Conservation (phyloP, 345 rosid species). For the Euphorbia pulcherrima region DNA sequence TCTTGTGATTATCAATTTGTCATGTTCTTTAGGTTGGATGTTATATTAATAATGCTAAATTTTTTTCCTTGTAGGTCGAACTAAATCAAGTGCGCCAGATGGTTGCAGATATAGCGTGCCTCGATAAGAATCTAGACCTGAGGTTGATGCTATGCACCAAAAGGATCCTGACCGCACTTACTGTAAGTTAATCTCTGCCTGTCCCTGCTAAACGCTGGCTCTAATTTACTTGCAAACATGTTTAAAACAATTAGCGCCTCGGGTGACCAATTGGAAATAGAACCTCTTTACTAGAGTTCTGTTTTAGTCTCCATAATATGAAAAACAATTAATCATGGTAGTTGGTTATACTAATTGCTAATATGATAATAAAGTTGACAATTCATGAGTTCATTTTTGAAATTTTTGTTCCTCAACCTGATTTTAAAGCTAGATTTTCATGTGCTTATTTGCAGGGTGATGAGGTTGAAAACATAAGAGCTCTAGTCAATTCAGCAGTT, state of each 20-base stretch:
- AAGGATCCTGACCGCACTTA: slow-evolving; percentile 33
- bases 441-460: slow-evolving; percentile 42
- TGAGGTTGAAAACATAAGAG: slow-evolving; percentile 41
- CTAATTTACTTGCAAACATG: not conserved
- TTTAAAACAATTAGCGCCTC: not conserved
- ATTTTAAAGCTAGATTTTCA: not conserved
- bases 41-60: not conserved
- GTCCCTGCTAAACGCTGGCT: not conserved
- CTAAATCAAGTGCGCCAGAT: slow-evolving; percentile 44
- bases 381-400: not conserved
- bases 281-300: not conserved
- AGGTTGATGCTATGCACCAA: slow-evolving; percentile 53
- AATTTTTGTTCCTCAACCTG: not conserved
- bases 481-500: slow-evolving; percentile 44
- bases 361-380: no score
- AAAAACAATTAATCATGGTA: not conserved
- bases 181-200: slow-evolving; percentile 35
- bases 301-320: not conserved
- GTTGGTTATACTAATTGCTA: not conserved
- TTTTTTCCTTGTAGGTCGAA: slow-evolving; percentile 36
- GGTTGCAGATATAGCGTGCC: slow-evolving; percentile 54
- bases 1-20: not conserved
- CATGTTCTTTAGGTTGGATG: slow-evolving; percentile 1
- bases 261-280: not conserved
- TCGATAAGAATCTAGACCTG: slow-evolving; percentile 56